Evolutionary conservation across 2,329 filamentous ascomycete species (phyloP).

Genomic region (Pseudogymnoascus sp.): DNA sequence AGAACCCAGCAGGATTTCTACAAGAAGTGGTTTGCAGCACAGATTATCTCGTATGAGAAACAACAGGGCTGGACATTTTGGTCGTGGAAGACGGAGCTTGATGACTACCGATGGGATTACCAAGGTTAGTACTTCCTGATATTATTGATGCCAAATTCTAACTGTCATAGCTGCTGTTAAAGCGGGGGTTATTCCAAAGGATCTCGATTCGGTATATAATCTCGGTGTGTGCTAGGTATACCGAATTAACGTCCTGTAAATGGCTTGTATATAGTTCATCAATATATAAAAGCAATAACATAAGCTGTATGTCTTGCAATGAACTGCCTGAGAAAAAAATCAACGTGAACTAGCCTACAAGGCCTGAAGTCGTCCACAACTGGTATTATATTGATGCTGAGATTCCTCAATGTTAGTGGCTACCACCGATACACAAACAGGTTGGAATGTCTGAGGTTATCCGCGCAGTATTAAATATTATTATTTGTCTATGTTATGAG

Average conservation of each 20-base stretch:
- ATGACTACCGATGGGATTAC: conserved; percentile 43
- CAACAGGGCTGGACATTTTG: conserved; percentile 49
- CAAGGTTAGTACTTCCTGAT: conserved; percentile 21
- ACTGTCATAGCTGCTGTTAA: conserved; percentile 19
- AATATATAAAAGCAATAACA: neutral
- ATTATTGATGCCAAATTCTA: neutral
- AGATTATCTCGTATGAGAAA: conserved; percentile 46
- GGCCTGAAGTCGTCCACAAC: no score
- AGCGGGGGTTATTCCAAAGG: conserved; percentile 21
- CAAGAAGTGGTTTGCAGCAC: conserved; percentile 46
- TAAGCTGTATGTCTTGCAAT: no score
- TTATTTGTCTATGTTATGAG: neutral
- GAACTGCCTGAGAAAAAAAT: no score
- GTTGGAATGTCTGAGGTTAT: neutral
- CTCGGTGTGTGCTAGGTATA: neutral
- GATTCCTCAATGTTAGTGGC: neutral
- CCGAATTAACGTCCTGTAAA: neutral
- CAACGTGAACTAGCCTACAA: no score
- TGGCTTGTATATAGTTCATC: neutral
- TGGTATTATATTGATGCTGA: neutral
- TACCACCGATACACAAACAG: neutral
- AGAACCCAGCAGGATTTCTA: conserved; percentile 41
- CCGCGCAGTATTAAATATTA: neutral
- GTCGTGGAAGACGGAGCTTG: conserved; percentile 47
- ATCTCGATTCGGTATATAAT: conserved; percentile 8